Base-by-base conservation (phyloP, 768 basidiomycete genomes). In the Ramaria sp. region DNA sequence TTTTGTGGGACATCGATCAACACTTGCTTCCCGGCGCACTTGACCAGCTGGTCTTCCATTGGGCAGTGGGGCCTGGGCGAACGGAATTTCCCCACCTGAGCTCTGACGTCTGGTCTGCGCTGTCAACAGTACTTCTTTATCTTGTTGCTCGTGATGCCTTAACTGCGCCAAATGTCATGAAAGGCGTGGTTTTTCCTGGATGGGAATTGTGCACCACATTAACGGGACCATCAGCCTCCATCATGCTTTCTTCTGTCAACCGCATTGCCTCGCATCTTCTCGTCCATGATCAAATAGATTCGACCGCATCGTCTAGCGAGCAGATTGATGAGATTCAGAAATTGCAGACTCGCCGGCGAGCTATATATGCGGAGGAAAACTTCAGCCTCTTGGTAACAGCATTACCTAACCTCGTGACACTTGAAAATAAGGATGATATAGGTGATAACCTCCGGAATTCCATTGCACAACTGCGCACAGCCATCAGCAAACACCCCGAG, bases 131-230 rank as follows among this genome's bases (percentile, higher is more conserved):
- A 3, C 71, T 90, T 7, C 67, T 88, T 1, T 79, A 82, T 63
- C 72, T 90, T 24, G 76, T 77, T 27, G 77, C 83, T 19, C 78
- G 80, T 54, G 86, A 84, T 19, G 83, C 86, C 4, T 70, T 91
- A 39, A 78, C 78, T 56, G 81, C 83, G 7, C 86, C 86, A 1
- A 88, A 86, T 0, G 75, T 91, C 46, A 69, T 92, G 39, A 72
- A 76, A 54, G 87, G 88, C 13, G 67, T 92, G 17, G 77, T 89
- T n/a, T 90, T 88, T 66, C 87, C 86, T 19, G 80, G 82, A 4
- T 92, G 88, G 89, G 72, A 75, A 51, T 70, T 78, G 20, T 78
- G 74, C n/a, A 78, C 81, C 12, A 68, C 69, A 10, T 65, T 72
- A 43, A 63, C 69, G 1, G 70, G 70, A 0, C 67, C 71, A 24